Conservation (phyloP, 345 rosid genomes). For the Reutealis trisperma region DNA sequence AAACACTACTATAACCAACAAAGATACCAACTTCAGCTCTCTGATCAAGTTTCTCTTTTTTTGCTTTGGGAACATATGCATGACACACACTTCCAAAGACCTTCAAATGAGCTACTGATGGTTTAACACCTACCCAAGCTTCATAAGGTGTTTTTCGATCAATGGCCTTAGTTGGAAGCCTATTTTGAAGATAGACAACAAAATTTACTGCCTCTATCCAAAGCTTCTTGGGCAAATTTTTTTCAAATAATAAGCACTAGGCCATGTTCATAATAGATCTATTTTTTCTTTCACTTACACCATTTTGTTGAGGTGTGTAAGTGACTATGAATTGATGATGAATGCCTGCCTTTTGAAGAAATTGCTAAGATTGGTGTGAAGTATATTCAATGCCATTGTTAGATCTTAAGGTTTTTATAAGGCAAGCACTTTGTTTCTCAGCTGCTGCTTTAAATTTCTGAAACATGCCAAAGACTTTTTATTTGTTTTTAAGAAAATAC, state of each 20-base stretch:
- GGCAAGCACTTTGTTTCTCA: too few species aligned
- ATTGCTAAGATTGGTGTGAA: too few species aligned
- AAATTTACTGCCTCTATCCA: too few species aligned
- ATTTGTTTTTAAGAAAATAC: too few species aligned
- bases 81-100: neutral
- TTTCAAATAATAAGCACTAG: neutral
- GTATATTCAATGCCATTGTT: too few species aligned
- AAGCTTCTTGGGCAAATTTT: neutral
- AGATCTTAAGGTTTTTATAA: too few species aligned
- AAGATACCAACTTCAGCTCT: neutral
- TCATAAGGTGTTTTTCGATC: too few species aligned
- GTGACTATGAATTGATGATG: neutral
- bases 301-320: neutral
- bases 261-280: neutral
- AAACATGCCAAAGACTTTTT: too few species aligned
- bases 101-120: neutral
- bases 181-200: neutral
- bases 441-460: too few species aligned
- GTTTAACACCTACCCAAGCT: neutral
- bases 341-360: neutral
- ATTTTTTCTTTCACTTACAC: neutral
- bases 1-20: neutral
- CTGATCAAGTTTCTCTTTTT: neutral
- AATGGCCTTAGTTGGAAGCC: neutral
- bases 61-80: neutral